Base-by-base conservation (phyloP, 140 eudicot species). In the Ambrosia hybrid region DNA sequence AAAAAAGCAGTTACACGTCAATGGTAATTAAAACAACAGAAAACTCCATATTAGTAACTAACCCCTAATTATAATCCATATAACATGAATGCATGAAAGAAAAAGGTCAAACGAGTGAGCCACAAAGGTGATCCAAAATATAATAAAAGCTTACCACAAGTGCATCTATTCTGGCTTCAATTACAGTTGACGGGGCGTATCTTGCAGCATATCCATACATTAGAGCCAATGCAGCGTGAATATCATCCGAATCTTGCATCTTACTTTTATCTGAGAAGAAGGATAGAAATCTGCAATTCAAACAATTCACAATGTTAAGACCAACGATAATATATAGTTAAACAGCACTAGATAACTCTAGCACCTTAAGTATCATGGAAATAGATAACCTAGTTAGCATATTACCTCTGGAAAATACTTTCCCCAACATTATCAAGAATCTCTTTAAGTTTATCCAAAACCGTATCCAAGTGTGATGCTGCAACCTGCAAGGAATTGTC, bases 161-260 rank as follows among this genome's bases (percentile, higher is more conserved):
- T 41, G 99, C 99, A 76, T 94, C 95, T 72, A 94, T 94, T 83
- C 99, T 80, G 73, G 99, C 99, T 88, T 94, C 99, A 86, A 94
- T 94, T 63, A 94, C 97, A 70, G 89, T 88, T 68, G 99, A 88
- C 64, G 99, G 97, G 71, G 99, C 99, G 83, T 94, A 94, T 80
- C 89, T 94, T 82, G 99, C 99, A 11, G 99, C 99, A 90, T 94
- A 94, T 68, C 99, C 99, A 81, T 94, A 94, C 99, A 94, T 94
- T 59, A 94, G 86, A 68, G 99, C 99, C 84, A 94, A 73, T 48
- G 97, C 96, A 73, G 99, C 99, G 83, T 94, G 97, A 58, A 94
- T 82, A 83, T 94, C 99, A 88, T 94, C 99, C 43, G 99, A 90
- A 76, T 94, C 97, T 80, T 84, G 94, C 80, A 90, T 80, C 83